Evolutionary conservation across 495 filamentous ascomycete genomes (phyloP).

Genomic region (Ascobolus immersus): DNA sequence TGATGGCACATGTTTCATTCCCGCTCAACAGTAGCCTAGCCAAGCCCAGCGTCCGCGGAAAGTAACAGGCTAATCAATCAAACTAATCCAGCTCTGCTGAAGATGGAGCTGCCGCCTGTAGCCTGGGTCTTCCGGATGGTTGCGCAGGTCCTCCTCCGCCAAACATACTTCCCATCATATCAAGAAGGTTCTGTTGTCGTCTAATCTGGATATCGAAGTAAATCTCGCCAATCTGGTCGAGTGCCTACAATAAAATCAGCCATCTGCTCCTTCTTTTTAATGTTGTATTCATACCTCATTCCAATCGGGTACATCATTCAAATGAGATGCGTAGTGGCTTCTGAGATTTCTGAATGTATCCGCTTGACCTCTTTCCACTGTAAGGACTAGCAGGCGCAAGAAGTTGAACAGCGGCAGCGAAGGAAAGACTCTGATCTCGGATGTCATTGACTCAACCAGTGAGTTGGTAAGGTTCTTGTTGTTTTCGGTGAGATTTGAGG

Average conservation of each 20-base stretch:
- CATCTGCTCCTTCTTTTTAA: too few species aligned
- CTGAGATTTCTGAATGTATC: conserved; percentile 67
- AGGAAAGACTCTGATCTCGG: conserved; percentile 62
- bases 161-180: conserved; percentile 93
- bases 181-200: conserved; percentile 63
- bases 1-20: background rate
- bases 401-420: conserved; percentile 78
- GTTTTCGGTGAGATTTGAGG: conserved; percentile 38
- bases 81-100: conserved; percentile 30
- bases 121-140: too few species aligned
- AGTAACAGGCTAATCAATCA: background rate
- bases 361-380: conserved; percentile 50
- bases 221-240: conserved; percentile 77
- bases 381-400: conserved; percentile 54
- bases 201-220: conserved; percentile 91
- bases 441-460: conserved; percentile 47
- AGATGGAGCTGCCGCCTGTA: conserved; percentile 23
- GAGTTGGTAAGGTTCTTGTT: conserved; percentile 48
- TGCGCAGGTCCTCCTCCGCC: conserved; percentile 36
- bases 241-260: conserved; percentile 24
- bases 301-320: conserved; percentile 53
- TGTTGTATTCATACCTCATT: conserved; percentile 26
- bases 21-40: background rate
- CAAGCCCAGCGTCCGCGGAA: background rate
- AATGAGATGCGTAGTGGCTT: conserved; percentile 50